Base-by-base conservation (phyloP, 176 grass and related monocot species). In the Paspalum vaginatum region DNA sequence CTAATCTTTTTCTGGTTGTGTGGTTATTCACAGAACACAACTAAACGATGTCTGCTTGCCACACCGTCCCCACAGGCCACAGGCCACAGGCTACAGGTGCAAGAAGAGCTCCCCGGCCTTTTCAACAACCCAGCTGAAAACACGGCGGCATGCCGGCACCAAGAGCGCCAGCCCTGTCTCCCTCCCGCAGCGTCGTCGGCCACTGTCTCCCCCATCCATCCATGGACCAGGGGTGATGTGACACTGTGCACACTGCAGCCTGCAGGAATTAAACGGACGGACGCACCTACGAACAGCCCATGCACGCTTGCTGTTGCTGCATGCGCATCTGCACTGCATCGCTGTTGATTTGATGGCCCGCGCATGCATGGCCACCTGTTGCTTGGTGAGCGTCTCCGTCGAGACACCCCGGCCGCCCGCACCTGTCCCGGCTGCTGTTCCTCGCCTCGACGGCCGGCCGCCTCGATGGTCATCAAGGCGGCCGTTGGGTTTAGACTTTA, bases 141-240 rank as follows among this genome's bases (percentile, higher is more conserved):
- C 59, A 64, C 46, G 75, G 75, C 59, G 59, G 75, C 75, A 78
- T 64, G 75, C 59, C 75, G 61, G 59, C 45, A 50, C 26, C 59
- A 16, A n/a, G 58, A 32, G 32, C 59, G 17, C 75, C 75, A 32
- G 14, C 75, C 58, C 0, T 63, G 75, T 62, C 58, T 24, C 43
- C 58, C 43, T 18, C 43, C 43, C 43, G 8, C 21, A 26, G 66
- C 12, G 66, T 48, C 60, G 60, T 26, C 66, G 43, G 45, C 66
- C 60, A 32, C 13, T n/a, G 66, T 67, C 64, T 68, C 65, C 65
- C 15, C 50, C 15, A 16, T n/a, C 40, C 41, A 13, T 68, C 42
- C 6, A 16, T 26, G 43, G 66, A 48, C 43, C 66, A 25, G n/a
- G 43, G 40, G 4, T 14, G 53, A 21, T 1, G 1, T n/a, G 48